Conservation (phyloP, 805 yeast species). For the Phaffomyces antillensis region DNA sequence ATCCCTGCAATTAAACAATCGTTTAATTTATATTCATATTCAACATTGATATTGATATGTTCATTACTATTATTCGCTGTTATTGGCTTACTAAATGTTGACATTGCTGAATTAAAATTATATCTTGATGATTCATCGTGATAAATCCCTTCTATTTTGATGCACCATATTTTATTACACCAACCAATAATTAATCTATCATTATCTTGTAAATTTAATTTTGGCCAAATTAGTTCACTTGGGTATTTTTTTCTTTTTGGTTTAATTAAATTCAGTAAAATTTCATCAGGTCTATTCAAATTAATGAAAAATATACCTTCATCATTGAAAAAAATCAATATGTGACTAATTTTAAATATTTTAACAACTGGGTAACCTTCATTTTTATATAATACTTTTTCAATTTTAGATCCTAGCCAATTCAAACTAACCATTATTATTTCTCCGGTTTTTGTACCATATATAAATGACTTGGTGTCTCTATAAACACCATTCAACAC, state of each 20-base stretch:
- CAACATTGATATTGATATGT: constrained; percentile 38
- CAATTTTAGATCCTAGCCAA: constrained; percentile 83
- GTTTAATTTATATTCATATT: constrained; percentile 33
- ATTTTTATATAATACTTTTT: constrained; percentile 43
- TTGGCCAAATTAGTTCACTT: constrained; percentile 82
- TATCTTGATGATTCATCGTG: constrained; percentile 7
- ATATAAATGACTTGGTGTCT: constrained; percentile 56
- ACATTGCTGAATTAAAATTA: constrained; percentile 29
- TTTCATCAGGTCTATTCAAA: constrained; percentile 35
- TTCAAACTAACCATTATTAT: constrained; percentile 66
- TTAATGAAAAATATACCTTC: constrained; percentile 68
- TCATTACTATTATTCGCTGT: constrained; percentile 7
- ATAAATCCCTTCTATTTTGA: constrained; percentile 35
- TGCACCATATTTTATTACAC: constrained; percentile 71
- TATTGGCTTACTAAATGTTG: constrained; percentile 42
- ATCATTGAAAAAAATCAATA: constrained; percentile 80
- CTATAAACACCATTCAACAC: constrained; percentile 67
- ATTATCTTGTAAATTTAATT: constrained; percentile 55
- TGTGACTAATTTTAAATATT: constrained; percentile 53
- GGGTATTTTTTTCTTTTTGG: constrained; percentile 45
- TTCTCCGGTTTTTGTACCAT: constrained; percentile 89
- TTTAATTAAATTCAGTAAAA: constrained; percentile 45
- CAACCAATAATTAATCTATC: constrained; percentile 74
- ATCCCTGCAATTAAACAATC: constrained; percentile 62
- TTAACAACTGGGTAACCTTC: constrained; percentile 67